Evolutionary conservation across 257 asterid species (phyloP).

Genomic region (Fraxinus quadrangulata): DNA sequence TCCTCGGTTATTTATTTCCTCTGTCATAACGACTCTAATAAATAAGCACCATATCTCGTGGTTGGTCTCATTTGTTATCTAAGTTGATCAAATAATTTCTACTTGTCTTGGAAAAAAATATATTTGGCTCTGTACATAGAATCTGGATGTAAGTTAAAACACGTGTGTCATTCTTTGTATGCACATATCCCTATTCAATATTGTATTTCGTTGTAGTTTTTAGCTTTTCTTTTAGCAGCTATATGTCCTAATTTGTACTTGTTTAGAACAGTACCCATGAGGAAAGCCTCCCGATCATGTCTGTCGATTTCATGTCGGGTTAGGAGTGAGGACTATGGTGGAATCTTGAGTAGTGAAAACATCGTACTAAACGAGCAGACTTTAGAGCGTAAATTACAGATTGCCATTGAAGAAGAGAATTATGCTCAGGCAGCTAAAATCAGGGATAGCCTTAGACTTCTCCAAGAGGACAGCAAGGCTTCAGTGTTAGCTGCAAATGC

Average conservation of each 20-base stretch:
- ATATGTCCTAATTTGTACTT: slow-evolving; percentile 34
- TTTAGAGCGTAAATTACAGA: slow-evolving; percentile 62
- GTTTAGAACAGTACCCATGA: slow-evolving; percentile 57
- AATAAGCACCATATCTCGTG: neutral
- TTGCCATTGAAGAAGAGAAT: slow-evolving; percentile 79
- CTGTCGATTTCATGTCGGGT: slow-evolving; percentile 48
- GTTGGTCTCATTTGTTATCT: neutral
- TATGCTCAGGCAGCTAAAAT: slow-evolving; percentile 84
- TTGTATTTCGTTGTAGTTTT: neutral
- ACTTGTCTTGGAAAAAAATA: neutral
- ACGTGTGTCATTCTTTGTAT: neutral
- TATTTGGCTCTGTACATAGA: neutral
- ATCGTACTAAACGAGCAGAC: slow-evolving; percentile 73
- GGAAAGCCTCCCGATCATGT: slow-evolving; percentile 49
- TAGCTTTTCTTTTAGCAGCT: slow-evolving; percentile 16
- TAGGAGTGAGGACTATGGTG: slow-evolving; percentile 76
- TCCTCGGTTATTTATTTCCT: neutral
- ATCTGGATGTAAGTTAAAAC: neutral
- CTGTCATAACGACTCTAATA: neutral
- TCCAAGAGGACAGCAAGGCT: slow-evolving; percentile 85
- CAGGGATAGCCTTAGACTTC: slow-evolving; percentile 80
- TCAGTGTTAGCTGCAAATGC: slow-evolving; percentile 88
- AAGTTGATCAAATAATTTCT: neutral
- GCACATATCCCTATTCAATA: neutral
- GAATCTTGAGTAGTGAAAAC: slow-evolving; percentile 76